Evolutionary conservation across 495 filamentous ascomycete genomes (phyloP), one percentile per base, ranked within the genome.

Genomic region (Aspergillus incahuasiensis): DNA sequence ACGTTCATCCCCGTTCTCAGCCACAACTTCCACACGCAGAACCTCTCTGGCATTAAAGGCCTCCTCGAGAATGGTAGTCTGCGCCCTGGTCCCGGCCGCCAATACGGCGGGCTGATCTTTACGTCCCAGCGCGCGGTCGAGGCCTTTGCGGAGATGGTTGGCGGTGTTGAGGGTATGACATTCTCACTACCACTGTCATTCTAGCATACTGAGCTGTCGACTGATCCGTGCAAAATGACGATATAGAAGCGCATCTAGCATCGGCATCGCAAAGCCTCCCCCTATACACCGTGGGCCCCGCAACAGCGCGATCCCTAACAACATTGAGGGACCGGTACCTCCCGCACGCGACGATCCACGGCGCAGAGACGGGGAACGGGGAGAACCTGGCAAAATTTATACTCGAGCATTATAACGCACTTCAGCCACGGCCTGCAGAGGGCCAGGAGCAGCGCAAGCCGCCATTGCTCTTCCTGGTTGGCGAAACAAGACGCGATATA

Each of bases 41-140:
- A 82, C 56, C 68, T 86, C 15, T 58, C 64, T 3, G 47, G 68
- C 12, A 68, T 87, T 21, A 65, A 69, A 45, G 38, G 63, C 6
- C 61, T 77, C 32, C 69, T 86, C 57, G 56, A 56, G 16, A 56
- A 61, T 16, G 68, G 68, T 34, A 61, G 60, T 30, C 62, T 76
- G 1, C 52, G 56, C 16, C 43, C 61, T 34, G 59, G 53, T 46
- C 48, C 41, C 1, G 47, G 51, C 28, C 55, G 54, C 48, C 67
- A 74, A 55, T 95, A 95, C 69, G 90, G 90, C 12, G 92, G 89
- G 1, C 65, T 97, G 48, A 88, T 97, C 45, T 95, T 98, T 68
- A 98, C 94, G 0, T 95, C 90, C 16, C 95, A 97, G 65, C 82
- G 95, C 18, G 89, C 94, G 6, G 94, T 96, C 11, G 94, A 97